These are phyloP conservation scores for Cordyceps fumosorosea DNA, from an alignment of 2,329 filamentous ascomycete genomes.

Conservation along the genomic window DNA sequence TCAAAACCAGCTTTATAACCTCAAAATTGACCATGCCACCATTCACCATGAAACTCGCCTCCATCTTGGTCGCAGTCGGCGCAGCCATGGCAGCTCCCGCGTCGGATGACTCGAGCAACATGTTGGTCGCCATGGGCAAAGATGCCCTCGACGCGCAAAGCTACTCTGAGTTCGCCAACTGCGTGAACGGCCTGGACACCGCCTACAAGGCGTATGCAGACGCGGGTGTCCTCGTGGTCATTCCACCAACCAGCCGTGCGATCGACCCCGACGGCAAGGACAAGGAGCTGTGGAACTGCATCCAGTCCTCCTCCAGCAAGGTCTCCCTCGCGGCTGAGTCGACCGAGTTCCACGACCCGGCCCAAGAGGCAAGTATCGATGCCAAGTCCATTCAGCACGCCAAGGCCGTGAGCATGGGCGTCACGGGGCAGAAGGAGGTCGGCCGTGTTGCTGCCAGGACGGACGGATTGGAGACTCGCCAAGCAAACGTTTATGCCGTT, in stretches of 20 bases:
- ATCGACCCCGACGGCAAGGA: not conserved
- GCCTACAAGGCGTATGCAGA: slow-evolving; percentile 4
- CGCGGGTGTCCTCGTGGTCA: not conserved
- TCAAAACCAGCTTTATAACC: not conserved
- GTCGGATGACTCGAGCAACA: not conserved
- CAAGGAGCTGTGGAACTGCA: slow-evolving; percentile 2
- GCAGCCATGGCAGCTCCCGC: not conserved
- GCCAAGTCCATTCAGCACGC: not conserved
- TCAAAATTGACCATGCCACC: not conserved
- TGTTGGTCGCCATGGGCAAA: not conserved
- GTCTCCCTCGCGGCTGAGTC: slow-evolving; percentile 5
- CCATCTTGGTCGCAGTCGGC: not conserved
- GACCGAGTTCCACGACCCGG: not conserved
- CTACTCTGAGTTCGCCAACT: not conserved
- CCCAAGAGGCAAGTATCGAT: not conserved
- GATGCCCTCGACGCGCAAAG: not conserved
- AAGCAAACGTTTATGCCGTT: not conserved
- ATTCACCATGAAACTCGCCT: not conserved
- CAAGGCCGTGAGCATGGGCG: not conserved
- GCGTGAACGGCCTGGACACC: not conserved
- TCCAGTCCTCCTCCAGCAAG: not conserved
- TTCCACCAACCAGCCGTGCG: not conserved
- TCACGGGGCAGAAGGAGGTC: slow-evolving; percentile 1
- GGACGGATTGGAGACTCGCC: not conserved
- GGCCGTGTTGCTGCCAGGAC: not conserved